phyloP scores from a whole-genome alignment of 129 eudicot species.

The Saussurea involucrata region DNA sequence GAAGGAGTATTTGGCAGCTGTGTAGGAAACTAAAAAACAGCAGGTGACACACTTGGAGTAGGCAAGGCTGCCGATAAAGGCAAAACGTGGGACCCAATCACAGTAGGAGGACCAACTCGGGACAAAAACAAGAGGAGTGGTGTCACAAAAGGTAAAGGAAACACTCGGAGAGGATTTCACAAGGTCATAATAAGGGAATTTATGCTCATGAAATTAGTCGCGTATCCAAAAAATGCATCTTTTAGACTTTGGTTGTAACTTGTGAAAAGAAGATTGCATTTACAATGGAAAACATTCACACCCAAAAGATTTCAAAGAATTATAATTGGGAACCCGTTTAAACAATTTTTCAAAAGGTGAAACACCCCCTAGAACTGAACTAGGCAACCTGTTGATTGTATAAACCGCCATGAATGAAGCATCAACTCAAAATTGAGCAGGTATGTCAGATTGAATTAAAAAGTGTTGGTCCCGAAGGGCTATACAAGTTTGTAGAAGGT shows the following conservation, averaged over 20 bases:
- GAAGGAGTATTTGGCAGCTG: no score
- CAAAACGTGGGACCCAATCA: no score
- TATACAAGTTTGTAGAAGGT: no score
- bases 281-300: neutral
- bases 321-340: neutral
- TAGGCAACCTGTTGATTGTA: conserved; percentile 10
- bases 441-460: neutral
- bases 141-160: neutral
- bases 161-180: neutral
- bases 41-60: no score
- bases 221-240: neutral
- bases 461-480: no score
- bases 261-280: neutral
- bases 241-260: neutral
- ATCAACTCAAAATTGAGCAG: conserved; percentile 5
- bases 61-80: no score
- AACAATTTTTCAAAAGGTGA: neutral
- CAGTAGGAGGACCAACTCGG: no score
- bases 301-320: neutral
- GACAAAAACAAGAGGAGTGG: no score
- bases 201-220: neutral
- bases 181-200: neutral
- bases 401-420: neutral
- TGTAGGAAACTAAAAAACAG: no score
- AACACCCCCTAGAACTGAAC: neutral